Evolutionary conservation across 768 basidiomycete genomes (phyloP), one percentile per base, ranked within the genome.

Genomic region (Termitomyces sp.): DNA sequence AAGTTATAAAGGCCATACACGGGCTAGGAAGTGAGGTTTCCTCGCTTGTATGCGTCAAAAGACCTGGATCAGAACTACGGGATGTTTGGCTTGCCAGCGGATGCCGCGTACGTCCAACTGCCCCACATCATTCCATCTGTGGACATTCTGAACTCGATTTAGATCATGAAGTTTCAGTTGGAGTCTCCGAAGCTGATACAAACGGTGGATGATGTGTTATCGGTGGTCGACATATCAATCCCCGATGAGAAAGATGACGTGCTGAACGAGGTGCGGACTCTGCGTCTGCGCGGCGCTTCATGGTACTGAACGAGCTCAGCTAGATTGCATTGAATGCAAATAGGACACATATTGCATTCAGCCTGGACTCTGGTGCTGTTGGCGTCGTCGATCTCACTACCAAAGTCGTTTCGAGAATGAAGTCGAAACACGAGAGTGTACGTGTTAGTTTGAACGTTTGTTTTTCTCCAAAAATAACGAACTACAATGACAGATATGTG

Each of bases 71-170:
- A 16, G 72, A 79, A 30, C 59, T 78, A 14, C 70, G 77, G 46
- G 75, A 79, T 54, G 72, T 85, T 4, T 92, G 87, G 88, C 64
- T 91, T 30, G 88, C 86, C 2, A 81, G 79, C 65, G 88, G 87
- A 24, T 70, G 71, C 62, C 74, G 77, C 64, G 90, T 88, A 64
- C 32, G 77, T 62, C 58, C 13, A 26, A 14, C 22, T 35, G 32
- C 18, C 46, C 61, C 14, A 46, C 35, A 20, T 28, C 20, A 51
- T 7, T 30, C 30, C 18, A 56, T 40, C 12, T 52, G 10, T 52
- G 32, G 28, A 59, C 14, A 38, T 30, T 20, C 51, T 54, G 28
- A 42, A 32, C 24, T 45, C 9, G 40, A 35, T n/a, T 32, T 42
- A 75, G 76, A 66, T 68, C 69, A 84, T 75, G 61, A 78, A 65